Evolutionary conservation across 2,329 filamentous ascomycete genomes (phyloP), one percentile per base, ranked within the genome.

Genomic region (Orbilia blumenaviensis): DNA sequence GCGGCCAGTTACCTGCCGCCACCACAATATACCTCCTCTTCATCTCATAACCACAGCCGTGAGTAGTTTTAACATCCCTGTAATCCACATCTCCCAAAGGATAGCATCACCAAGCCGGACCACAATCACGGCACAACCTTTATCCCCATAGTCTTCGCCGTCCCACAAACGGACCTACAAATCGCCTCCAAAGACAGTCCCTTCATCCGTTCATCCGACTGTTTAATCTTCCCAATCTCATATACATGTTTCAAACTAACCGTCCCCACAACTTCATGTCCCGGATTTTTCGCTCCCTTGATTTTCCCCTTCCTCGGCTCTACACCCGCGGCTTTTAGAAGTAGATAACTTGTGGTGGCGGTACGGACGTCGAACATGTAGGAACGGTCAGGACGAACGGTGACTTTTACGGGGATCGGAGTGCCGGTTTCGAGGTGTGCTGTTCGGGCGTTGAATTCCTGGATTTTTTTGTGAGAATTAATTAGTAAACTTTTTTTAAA

Each of bases 401-500:
- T 95, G 36, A 99, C 92, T 83, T 92, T 91, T 60, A 93, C 92
- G 58, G 95, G 95, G 81, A 96, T 91, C 5, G 95, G 95, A 3
- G 92, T 94, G 68, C 94, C 95, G 60, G 88, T 83, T 76, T 85
- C 87, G 82, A 97, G 92, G 84, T 96, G 91, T 68, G 92, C 89
- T 62, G 95, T 99, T 81, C 94, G 87, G 34, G 94, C 94, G 83
- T 98, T 98, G 88, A 98, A 98, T 84, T 98, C 95, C 94, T 98
- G 80, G 41, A 38, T 36, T 10, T 56, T 16, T 29, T 46, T 25
- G n/a, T 32, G 2, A n/a, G 2, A 23, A 38, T 29, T 14, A 18
- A 14, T 25, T 58, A 23, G 6, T n/a, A 23, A 9, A 2, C 8
- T 18, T 29, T 27, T 50, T 36, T 60, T 16, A 10, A 7, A 25